Evolutionary conservation across 495 filamentous ascomycete genomes (phyloP), one percentile per base, ranked within the genome.

Genomic region (Annulohypoxylon stygium): DNA sequence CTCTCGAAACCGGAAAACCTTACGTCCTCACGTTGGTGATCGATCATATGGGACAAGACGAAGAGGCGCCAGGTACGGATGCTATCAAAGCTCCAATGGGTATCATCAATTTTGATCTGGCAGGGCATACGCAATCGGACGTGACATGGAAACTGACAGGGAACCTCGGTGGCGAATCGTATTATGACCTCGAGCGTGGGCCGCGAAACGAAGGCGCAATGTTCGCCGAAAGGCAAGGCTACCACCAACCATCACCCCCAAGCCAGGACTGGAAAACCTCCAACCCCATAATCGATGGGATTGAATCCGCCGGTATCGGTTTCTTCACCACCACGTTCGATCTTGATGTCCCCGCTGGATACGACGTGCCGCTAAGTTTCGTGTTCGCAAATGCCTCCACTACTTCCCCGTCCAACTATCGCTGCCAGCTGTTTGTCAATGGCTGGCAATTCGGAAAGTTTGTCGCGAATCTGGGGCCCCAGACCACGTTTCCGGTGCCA

Each of bases 191-290:
- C 11, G 79, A 80, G 2, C 88, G 91, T 41, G 92, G 92, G 8
- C 92, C 91, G 3, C 78, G 93, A 48, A 94, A 95, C 75, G 93
- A 94, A 78, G 92, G 92, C 41, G 91, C 87, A 7, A 77, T 93
- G 36, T 93, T 83, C 70, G 87, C 87, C 12, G 93, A 93, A 75
- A 83, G 92, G 16, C 86, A 90, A 69, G 92, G 92, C 14, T 91
- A 83, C 76, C 90, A 92, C 75, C 86, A 90, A 37, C 91, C 92
- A 0, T 75, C 83, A 25, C 85, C 89, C 0, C 88, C 90, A 10
- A 84, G 61, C 55, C 33, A 78, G 45, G 74, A 75, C 16, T 91
- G 88, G 84, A 70, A 23, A 37, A 77, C 65, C 75, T 1, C 78
- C 74, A 36, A 87, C 83, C 4, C 86, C 88, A 78, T 86, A 51